These are phyloP conservation scores for Globisporangium recalcitrans DNA, from an alignment of 352 stramenopile genomes.

Conservation along the genomic window DNA sequence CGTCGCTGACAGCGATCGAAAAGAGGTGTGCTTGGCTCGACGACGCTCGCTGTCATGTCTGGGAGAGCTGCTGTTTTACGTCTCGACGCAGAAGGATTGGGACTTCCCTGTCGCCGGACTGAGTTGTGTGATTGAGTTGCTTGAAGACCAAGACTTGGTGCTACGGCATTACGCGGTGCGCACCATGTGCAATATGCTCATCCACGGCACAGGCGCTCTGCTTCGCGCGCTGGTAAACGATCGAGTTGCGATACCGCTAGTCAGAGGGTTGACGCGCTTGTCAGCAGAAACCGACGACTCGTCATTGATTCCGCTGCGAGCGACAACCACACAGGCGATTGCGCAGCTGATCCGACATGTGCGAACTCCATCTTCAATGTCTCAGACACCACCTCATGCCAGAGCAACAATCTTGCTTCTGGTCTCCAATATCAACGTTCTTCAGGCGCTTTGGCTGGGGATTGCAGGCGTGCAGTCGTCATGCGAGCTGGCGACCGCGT, in stretches of 20 bases:
- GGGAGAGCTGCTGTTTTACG: constrained; percentile 73
- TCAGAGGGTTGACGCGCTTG: constrained; percentile 25
- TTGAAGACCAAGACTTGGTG: constrained; percentile 38
- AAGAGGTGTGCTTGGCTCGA: constrained; percentile 4
- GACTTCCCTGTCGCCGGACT: constrained; percentile 29
- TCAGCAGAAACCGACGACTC: constrained; percentile 1
- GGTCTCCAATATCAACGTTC: constrained; percentile 29
- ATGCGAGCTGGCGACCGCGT: constrained; percentile 37
- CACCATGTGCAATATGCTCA: constrained; percentile 62
- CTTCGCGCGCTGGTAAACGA: constrained; percentile 38
- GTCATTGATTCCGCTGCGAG: constrained; percentile 22
- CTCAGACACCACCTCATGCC: constrained; percentile 21
- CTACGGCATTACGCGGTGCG: constrained; percentile 52
- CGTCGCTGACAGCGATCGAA: neutral
- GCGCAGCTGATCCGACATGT: constrained; percentile 54
- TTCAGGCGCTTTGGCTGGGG: constrained; percentile 41
- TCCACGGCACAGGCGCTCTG: constrained; percentile 29
- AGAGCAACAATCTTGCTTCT: constrained; percentile 32
- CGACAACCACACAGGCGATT: constrained; percentile 40
- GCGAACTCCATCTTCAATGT: constrained; percentile 22
- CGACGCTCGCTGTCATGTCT: constrained; percentile 38
- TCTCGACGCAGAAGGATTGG: constrained; percentile 50
- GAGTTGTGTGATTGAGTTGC: constrained; percentile 25
- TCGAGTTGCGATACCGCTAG: constrained; percentile 29
- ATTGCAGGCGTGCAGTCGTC: constrained; percentile 11